phyloP scores from a whole-genome alignment of 2,329 filamentous ascomycete species.

The Boeremia exigua region DNA sequence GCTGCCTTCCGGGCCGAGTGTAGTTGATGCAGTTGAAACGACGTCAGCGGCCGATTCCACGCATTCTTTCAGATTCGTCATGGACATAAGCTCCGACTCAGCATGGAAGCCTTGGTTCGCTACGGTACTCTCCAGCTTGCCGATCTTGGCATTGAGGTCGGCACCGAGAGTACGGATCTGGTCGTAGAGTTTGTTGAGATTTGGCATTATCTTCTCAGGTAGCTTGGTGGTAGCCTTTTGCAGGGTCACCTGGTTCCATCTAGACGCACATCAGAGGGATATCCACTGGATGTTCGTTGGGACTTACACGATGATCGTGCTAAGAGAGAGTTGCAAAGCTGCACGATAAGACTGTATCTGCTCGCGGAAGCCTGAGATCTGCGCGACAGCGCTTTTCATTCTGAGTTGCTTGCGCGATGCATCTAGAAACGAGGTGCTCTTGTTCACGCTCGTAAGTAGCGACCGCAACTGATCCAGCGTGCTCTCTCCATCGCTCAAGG shows the following conservation, averaged over 20 bases:
- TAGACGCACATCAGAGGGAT: slow-evolving; percentile 1
- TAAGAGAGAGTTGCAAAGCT: slow-evolving; percentile 30
- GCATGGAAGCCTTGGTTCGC: slow-evolving; percentile 14
- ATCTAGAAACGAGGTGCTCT: slow-evolving; percentile 24
- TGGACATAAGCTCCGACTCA: slow-evolving; percentile 21
- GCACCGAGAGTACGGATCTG: slow-evolving; percentile 27
- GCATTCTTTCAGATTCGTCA: slow-evolving; percentile 30
- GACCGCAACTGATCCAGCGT: slow-evolving; percentile 23
- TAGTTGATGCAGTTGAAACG: slow-evolving; percentile 31
- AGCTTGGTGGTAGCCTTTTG: slow-evolving; percentile 28
- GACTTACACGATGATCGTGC: slow-evolving; percentile 33
- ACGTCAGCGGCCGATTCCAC: slow-evolving; percentile 32
- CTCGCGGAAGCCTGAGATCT: slow-evolving; percentile 25
- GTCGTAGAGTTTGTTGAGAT: slow-evolving; percentile 31
- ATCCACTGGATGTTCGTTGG: not conserved
- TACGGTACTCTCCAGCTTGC: slow-evolving; percentile 19
- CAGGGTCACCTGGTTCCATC: slow-evolving; percentile 33
- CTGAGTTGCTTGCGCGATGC: slow-evolving; percentile 27
- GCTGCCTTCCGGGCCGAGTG: slow-evolving; percentile 20
- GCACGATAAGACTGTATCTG: slow-evolving; percentile 32
- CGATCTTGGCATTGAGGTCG: slow-evolving; percentile 28
- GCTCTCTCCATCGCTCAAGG: slow-evolving; percentile 27
- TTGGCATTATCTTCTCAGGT: slow-evolving; percentile 28
- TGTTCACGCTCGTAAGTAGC: slow-evolving; percentile 26
- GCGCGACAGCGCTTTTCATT: slow-evolving; percentile 23